Evolutionary conservation across 176 grass and related monocot species (phyloP).

Genomic region (Avena atlantica): DNA sequence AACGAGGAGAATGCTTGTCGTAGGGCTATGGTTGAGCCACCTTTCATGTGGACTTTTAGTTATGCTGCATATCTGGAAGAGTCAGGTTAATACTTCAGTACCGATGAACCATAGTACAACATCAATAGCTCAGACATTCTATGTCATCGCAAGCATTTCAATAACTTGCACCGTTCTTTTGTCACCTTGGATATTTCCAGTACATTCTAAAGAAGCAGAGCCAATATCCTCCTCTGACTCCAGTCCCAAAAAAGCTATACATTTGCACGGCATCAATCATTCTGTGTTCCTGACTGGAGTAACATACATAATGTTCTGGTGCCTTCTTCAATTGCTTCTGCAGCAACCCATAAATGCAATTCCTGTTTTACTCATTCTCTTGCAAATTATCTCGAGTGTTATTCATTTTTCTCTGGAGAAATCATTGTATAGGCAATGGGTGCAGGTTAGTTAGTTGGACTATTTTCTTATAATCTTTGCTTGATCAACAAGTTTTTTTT

Average conservation of each 20-base stretch:
- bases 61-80: slow-evolving; percentile 66
- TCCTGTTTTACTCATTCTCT: slow-evolving; percentile 82
- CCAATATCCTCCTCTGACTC: slow-evolving; percentile 9
- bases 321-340: slow-evolving; percentile 87
- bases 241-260: slow-evolving; percentile 13
- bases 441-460: slow-evolving; percentile 68
- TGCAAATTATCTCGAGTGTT: slow-evolving; percentile 63
- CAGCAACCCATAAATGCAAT: slow-evolving; percentile 85
- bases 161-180: slow-evolving; percentile 51
- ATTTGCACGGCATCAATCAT: slow-evolving; percentile 52
- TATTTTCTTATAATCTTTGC: not conserved
- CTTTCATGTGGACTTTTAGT: slow-evolving; percentile 66
- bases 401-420: slow-evolving; percentile 63
- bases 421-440: slow-evolving; percentile 66
- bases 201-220: slow-evolving; percentile 40
- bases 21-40: slow-evolving; percentile 58
- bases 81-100: slow-evolving; percentile 43
- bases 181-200: slow-evolving; percentile 70
- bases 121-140: slow-evolving; percentile 74
- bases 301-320: slow-evolving; percentile 75
- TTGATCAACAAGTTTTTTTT: slow-evolving; percentile 6
- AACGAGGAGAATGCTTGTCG: slow-evolving; percentile 42
- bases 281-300: slow-evolving; percentile 76
- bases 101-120: slow-evolving; percentile 52
- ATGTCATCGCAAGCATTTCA: slow-evolving; percentile 51